These are phyloP conservation scores for Blastobotrys muscicola DNA, from an alignment of 805 yeast species.

Conservation along the genomic window DNA sequence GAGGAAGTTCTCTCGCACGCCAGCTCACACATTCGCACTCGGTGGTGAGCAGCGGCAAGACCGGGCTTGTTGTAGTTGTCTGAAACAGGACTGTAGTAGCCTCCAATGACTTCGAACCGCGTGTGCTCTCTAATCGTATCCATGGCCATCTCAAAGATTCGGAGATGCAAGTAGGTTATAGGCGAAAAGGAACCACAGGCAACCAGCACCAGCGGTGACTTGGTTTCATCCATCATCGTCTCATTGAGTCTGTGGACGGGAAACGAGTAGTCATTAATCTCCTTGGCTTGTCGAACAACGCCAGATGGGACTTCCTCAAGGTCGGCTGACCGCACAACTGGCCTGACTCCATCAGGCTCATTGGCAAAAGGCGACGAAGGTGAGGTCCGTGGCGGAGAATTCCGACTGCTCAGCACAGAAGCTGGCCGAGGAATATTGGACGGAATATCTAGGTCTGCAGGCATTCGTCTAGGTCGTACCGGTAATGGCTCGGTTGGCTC, in stretches of 20 bases:
- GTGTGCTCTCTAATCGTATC: constrained; percentile 89
- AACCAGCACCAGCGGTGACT: constrained; percentile 84
- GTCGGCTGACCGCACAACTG: constrained; percentile 66
- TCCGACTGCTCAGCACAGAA: constrained; percentile 14
- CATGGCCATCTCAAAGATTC: constrained; percentile 99
- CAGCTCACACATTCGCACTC: constrained; percentile 96
- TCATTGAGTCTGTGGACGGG: constrained; percentile 81
- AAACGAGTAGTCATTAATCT: constrained; percentile 58
- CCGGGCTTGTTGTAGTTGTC: constrained; percentile 93
- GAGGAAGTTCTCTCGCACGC: constrained; percentile 95
- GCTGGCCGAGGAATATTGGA: constrained; percentile 10
- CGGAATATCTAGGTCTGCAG: constrained; percentile 4
- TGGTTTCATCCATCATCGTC: constrained; percentile 58
- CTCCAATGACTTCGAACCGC: constrained; percentile 90
- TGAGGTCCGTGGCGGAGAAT: constrained; percentile 3
- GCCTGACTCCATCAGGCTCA: constrained; percentile 12
- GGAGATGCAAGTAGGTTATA: constrained; percentile 82
- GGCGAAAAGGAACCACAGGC: constrained; percentile 98
- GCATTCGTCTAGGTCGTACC: not conserved
- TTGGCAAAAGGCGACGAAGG: constrained; percentile 1
- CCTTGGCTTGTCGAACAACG: constrained; percentile 74
- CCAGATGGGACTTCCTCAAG: constrained; percentile 97
- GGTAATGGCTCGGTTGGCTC: not conserved
- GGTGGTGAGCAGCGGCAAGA: constrained; percentile 74
- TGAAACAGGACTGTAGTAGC: constrained; percentile 85